Evolutionary conservation across 2,329 filamentous ascomycete genomes (phyloP), one percentile per base, ranked within the genome.

Genomic region (Acephala macrosclerotiorum): DNA sequence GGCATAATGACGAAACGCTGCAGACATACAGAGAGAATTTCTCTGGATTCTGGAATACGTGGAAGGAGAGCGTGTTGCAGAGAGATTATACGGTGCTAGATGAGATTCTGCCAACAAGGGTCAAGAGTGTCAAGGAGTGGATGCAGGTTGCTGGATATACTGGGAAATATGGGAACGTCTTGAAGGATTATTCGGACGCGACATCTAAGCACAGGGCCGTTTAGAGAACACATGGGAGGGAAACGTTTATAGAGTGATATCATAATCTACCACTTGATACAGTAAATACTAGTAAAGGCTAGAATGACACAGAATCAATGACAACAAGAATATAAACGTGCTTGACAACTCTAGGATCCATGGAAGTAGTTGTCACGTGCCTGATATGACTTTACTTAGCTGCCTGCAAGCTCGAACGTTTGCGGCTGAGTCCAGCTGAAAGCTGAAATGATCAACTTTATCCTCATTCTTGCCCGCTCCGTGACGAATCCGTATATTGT

Each of bases 41-140:
- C 56, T 63, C 68, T 0, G 70, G 68, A 0, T 73, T 71, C 25
- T 71, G 69, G 69, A 68, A 68, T 26, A 70, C 64, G 0, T 72
- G 71, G 69, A 70, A 68, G 22, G 66, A 61, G n/a, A 62, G 58
- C 16, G n/a, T 65, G 22, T 47, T 67, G 18, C 64, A 61, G 18
- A 67, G 67, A 36, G 71, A 73, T 56, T 72, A 68, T 63, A 53
- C 58, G 11, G 29, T 72, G 14, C 62, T 73, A 61, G 71, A 73
- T 67, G 58, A 67, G 20, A 70, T 73, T 25, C 66, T 70, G 29
- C 69, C 71, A 2, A 61, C 49, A 4, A 66, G 71, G n/a, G 69
- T 73, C 5, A 68, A 66, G 57, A 67, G 58, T 20, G 66, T 72
- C 11, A 60, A 60, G 18, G 71, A 72, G 56, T 73, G 71, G 71